Conservation (phyloP, 1,284 basidiomycete species). For the Marasmius tenuissimus region DNA sequence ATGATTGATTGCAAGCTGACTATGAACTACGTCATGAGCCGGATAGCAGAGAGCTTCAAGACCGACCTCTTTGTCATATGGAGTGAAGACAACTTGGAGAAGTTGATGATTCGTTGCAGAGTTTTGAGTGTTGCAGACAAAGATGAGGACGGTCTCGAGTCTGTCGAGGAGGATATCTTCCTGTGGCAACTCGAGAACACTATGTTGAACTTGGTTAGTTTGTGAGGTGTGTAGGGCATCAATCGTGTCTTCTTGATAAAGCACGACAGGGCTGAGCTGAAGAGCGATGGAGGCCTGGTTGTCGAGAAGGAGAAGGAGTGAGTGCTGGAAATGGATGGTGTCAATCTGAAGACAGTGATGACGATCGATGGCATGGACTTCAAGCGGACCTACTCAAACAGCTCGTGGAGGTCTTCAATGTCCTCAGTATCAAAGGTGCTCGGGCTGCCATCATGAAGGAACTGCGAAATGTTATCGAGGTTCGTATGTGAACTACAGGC, state of each 20-base stretch:
- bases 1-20: slow-evolving; percentile 97
- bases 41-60: slow-evolving; percentile 94
- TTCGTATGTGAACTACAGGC: slow-evolving; percentile 99
- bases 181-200: slow-evolving; percentile 94
- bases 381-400: slow-evolving; percentile 93
- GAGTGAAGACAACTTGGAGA: slow-evolving; percentile 98
- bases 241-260: slow-evolving; percentile 92
- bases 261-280: slow-evolving; percentile 78
- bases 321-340: slow-evolving; percentile 97
- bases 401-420: slow-evolving; percentile 93
- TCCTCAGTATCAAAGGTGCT: slow-evolving; percentile 98
- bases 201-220: slow-evolving; percentile 93
- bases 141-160: slow-evolving; percentile 78
- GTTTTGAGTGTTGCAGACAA: slow-evolving; percentile 89
- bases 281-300: slow-evolving; percentile 65
- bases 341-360: slow-evolving; percentile 93
- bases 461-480: slow-evolving; percentile 92
- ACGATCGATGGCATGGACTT: slow-evolving; percentile 95
- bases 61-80: slow-evolving; percentile 98
- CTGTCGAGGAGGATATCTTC: slow-evolving; percentile 94
- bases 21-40: slow-evolving; percentile 94
- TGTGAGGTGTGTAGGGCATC: slow-evolving; percentile 92
- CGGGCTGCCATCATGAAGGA: slow-evolving; percentile 93
- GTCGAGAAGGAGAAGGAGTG: slow-evolving; percentile 78
- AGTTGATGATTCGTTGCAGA: slow-evolving; percentile 96